Percentiles rank a stretch among this genome's conserved stretches.
Conservation (phyloP, 2,329 filamentous ascomycete genomes). For the Emmonsiellopsis sp. region DNA sequence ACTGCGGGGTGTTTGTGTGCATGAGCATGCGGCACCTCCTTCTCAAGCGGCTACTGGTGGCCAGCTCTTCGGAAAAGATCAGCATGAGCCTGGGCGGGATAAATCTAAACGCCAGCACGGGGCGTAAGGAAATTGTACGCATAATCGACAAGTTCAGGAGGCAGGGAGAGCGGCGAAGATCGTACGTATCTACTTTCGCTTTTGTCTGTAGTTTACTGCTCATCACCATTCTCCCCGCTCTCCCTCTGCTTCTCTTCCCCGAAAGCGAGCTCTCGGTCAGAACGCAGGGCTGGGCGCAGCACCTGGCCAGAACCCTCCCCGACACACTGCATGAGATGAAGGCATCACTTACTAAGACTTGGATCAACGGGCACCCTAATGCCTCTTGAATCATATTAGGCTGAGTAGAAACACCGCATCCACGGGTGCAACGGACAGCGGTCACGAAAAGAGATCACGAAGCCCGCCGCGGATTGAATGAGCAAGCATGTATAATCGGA, state of each 20-base stretch:
- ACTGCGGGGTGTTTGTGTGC: conserved; percentile 95
- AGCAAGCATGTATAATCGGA: too few relatives aligned
- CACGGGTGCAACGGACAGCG: neutral
- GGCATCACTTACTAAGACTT: too few relatives aligned
- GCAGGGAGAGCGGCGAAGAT: conserved; percentile 75
- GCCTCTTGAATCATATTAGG: too few relatives aligned
- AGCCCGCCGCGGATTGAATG: conserved; percentile 7
- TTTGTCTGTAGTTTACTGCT: conserved; percentile 1
- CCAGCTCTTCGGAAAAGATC: conserved; percentile 74
- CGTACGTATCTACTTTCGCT: conserved; percentile 46
- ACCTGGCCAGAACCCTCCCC: too few relatives aligned
- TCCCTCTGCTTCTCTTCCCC: neutral
- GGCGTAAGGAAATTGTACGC: conserved; percentile 81
- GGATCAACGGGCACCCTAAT: too few relatives aligned
- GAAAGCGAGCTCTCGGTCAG: neutral
- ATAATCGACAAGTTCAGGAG: conserved; percentile 81
- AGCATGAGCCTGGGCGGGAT: conserved; percentile 89
- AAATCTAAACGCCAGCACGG: conserved; percentile 68
- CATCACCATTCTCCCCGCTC: neutral
- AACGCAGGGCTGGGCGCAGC: neutral
- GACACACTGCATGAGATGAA: too few relatives aligned
- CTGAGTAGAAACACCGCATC: too few relatives aligned
- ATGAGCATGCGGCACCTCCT: conserved; percentile 91
- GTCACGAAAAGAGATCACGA: conserved; percentile 10
- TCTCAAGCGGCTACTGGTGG: conserved; percentile 69